Percentiles rank a stretch among this genome's conserved stretches.
These are phyloP conservation scores for Allantophomopsis cytisporea DNA, from an alignment of 2,329 filamentous ascomycete genomes.

Conservation along the genomic window DNA sequence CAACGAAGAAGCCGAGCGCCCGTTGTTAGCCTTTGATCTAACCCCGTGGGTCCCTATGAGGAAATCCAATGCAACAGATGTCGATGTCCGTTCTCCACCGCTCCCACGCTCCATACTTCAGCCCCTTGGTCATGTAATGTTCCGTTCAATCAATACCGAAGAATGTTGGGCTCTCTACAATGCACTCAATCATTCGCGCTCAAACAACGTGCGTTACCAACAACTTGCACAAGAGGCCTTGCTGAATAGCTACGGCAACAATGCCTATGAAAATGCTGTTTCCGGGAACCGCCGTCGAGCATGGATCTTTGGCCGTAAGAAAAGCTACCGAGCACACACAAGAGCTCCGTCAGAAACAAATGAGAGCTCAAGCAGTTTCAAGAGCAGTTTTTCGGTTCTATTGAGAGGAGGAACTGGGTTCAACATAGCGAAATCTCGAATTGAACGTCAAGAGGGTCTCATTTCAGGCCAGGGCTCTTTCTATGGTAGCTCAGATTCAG, in stretches of 20 bases:
- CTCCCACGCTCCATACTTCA: slow-evolving; percentile 58
- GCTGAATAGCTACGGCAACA: slow-evolving; percentile 55
- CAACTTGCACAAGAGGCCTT: slow-evolving; percentile 50
- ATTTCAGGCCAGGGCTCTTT: slow-evolving; percentile 32
- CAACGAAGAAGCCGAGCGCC: slow-evolving; percentile 21
- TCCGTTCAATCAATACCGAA: slow-evolving; percentile 62
- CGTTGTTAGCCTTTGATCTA: slow-evolving; percentile 62
- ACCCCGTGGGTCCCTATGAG: slow-evolving; percentile 85
- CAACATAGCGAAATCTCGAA: slow-evolving; percentile 69
- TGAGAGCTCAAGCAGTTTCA: slow-evolving; percentile 62
- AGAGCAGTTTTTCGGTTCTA: slow-evolving; percentile 61
- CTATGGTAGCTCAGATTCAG: slow-evolving; percentile 36
- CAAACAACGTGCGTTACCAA: slow-evolving; percentile 85
- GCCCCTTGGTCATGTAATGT: slow-evolving; percentile 61
- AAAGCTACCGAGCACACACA: slow-evolving; percentile 49
- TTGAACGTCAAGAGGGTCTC: slow-evolving; percentile 36
- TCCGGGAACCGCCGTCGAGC: slow-evolving; percentile 30
- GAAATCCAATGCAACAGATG: slow-evolving; percentile 82
- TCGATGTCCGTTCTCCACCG: slow-evolving; percentile 83
- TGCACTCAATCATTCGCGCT: slow-evolving; percentile 75
- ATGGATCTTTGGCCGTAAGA: slow-evolving; percentile 47
- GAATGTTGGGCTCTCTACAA: slow-evolving; percentile 77
- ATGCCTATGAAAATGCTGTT: slow-evolving; percentile 25
- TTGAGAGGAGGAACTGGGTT: slow-evolving; percentile 55
- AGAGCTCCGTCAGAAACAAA: slow-evolving; percentile 51